Evolutionary conservation across 768 basidiomycete genomes (phyloP).

Genomic region (Steccherinum ochraceum): DNA sequence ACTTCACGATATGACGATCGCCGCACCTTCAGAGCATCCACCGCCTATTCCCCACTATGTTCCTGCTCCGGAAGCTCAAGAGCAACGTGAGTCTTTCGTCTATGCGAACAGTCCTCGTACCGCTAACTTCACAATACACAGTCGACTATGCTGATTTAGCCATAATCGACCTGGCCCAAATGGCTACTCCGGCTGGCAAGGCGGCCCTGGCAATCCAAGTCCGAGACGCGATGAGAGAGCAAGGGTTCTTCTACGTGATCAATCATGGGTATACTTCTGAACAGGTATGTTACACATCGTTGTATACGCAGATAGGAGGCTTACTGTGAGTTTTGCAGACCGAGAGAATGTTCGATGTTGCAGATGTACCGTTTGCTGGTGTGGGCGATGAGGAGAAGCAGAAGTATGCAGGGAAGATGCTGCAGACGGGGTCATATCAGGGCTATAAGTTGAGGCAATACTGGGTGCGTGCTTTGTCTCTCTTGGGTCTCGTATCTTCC

Average conservation of each 20-base stretch:
- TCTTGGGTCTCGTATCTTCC: not conserved
- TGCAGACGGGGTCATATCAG: slow-evolving; percentile 40
- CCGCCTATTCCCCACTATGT: slow-evolving; percentile 11
- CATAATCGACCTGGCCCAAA: slow-evolving; percentile 27
- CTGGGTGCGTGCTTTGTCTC: slow-evolving; percentile 30
- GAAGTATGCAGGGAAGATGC: slow-evolving; percentile 30
- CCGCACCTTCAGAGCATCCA: not conserved
- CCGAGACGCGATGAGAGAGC: slow-evolving; percentile 26
- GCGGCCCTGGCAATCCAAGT: slow-evolving; percentile 23
- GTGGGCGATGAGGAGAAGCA: slow-evolving; percentile 38
- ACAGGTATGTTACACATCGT: slow-evolving; percentile 33
- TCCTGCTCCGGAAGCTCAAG: slow-evolving; percentile 18
- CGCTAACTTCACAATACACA: slow-evolving; percentile 6
- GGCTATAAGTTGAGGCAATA: slow-evolving; percentile 48
- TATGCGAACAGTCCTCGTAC: not conserved
- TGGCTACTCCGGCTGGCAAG: slow-evolving; percentile 25
- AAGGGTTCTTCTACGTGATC: slow-evolving; percentile 42
- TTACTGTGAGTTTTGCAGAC: slow-evolving; percentile 24
- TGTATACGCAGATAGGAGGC: too few species aligned
- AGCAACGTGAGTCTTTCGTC: slow-evolving; percentile 13
- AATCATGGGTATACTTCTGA: slow-evolving; percentile 41
- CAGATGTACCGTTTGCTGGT: slow-evolving; percentile 35
- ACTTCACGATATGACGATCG: not conserved
- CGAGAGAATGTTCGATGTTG: slow-evolving; percentile 41
- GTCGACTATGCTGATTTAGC: slow-evolving; percentile 32